Percentiles rank a stretch among this genome's conserved stretches.
These are phyloP conservation scores for Polygonum maritimum DNA, from an alignment of 148 eudicot species.

Conservation along the genomic window DNA sequence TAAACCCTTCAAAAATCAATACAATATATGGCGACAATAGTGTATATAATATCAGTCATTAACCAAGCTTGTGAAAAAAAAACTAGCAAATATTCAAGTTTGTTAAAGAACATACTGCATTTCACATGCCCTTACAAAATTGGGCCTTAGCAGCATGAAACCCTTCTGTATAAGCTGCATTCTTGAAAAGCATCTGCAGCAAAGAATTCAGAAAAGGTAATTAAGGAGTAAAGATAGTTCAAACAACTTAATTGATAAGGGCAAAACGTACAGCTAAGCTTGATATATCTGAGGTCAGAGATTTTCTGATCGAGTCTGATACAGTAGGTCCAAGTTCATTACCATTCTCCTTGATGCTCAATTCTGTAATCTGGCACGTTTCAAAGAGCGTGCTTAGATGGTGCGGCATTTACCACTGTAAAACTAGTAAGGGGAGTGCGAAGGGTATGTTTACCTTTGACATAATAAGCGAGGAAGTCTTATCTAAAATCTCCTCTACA, in stretches of 20 bases:
- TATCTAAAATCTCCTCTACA: conserved; percentile 3
- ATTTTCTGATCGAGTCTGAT: neutral
- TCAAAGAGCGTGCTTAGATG: neutral
- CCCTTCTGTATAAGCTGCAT: conserved; percentile 6
- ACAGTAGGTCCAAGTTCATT: neutral
- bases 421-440: neutral
- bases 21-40: too few relatives aligned
- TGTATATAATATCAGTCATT: too few relatives aligned
- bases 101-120: neutral
- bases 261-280: neutral
- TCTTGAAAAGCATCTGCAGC: conserved; percentile 4
- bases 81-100: neutral
- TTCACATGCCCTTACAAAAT: neutral
- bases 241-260: neutral
- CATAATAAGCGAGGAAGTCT: conserved; percentile 3
- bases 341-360: neutral
- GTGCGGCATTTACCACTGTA: neutral
- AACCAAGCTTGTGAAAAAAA: neutral
- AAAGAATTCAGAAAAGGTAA: neutral
- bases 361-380: neutral
- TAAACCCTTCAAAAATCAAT: too few relatives aligned
- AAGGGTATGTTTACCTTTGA: neutral
- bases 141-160: conserved; percentile 5
- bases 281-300: neutral
- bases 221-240: neutral